Percentiles rank a stretch among this genome's conserved stretches.
These are phyloP conservation scores for Escovopsis sp. DNA, from an alignment of 2,329 filamentous ascomycete species.

Conservation along the genomic window DNA sequence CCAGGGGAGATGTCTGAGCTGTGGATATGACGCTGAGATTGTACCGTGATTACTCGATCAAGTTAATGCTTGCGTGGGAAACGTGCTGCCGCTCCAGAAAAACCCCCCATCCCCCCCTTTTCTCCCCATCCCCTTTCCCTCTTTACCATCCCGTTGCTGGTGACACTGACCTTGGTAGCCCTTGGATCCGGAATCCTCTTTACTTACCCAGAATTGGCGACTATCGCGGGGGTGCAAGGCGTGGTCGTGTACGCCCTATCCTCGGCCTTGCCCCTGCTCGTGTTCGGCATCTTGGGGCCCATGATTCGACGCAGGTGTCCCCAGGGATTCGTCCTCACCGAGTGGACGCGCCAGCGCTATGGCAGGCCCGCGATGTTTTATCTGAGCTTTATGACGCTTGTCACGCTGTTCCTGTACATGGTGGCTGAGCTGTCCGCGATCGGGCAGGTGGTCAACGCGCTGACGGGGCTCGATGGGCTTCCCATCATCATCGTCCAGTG, in stretches of 20 bases:
- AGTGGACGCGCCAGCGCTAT: slow-evolving; percentile 71
- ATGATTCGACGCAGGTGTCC: slow-evolving; percentile 68
- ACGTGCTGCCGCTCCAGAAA: slow-evolving; percentile 73
- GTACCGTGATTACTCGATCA: slow-evolving; percentile 95
- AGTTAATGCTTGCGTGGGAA: slow-evolving; percentile 99
- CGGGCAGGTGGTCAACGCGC: slow-evolving; percentile 58
- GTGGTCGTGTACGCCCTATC: slow-evolving; percentile 61
- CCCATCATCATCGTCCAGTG: slow-evolving; percentile 67
- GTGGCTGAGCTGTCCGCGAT: slow-evolving; percentile 68
- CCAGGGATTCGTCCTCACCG: slow-evolving; percentile 69
- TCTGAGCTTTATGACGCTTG: slow-evolving; percentile 60
- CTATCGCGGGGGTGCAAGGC: slow-evolving; percentile 64
- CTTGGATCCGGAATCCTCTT: slow-evolving; percentile 75
- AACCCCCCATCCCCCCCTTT: no score
- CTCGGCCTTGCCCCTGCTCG: slow-evolving; percentile 54
- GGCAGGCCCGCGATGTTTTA: slow-evolving; percentile 54
- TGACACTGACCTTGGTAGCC: slow-evolving; percentile 40
- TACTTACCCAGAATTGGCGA: slow-evolving; percentile 66
- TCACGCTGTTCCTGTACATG: slow-evolving; percentile 79
- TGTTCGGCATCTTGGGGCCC: slow-evolving; percentile 60
- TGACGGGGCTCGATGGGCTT: slow-evolving; percentile 61
- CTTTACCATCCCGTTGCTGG: slow-evolving; percentile 10
- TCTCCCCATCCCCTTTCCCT: slow-evolving; percentile 10
- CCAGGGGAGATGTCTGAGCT: slow-evolving; percentile 24
- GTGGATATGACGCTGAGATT: slow-evolving; percentile 69